Evolutionary conservation across 371 early-diverging fungal species (phyloP).

Genomic region (Umbelopsis sp.): DNA sequence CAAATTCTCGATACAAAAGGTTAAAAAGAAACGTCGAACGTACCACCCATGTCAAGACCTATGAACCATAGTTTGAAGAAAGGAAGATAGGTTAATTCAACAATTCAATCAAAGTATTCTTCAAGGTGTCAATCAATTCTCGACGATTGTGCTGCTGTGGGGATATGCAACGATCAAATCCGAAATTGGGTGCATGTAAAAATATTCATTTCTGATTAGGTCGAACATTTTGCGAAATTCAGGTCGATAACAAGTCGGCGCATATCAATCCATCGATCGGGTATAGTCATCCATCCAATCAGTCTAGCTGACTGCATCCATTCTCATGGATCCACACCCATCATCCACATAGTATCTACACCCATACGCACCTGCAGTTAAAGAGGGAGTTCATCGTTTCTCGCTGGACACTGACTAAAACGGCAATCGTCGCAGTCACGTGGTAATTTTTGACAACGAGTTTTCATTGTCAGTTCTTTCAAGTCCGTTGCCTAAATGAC

Average conservation of each 20-base stretch:
- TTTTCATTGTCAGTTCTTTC: neutral
- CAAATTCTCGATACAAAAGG: neutral
- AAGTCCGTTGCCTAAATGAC: no score
- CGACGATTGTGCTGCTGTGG: neutral
- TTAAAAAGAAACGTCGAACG: neutral
- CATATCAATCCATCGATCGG: neutral
- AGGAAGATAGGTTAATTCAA: neutral
- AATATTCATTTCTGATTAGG: neutral
- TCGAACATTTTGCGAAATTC: neutral
- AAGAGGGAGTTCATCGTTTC: slow-evolving; percentile 10
- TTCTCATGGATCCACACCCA: neutral
- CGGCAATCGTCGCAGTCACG: slow-evolving; percentile 13
- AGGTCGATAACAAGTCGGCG: neutral
- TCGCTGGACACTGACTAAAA: slow-evolving; percentile 4
- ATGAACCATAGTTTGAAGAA: neutral
- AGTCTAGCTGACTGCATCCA: neutral
- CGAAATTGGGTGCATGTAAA: neutral
- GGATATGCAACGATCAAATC: neutral
- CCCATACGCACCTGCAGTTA: slow-evolving; percentile 17
- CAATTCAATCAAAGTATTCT: neutral
- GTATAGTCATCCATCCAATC: neutral
- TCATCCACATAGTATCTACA: neutral
- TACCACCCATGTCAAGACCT: slow-evolving; percentile 18
- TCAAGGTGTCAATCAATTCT: no score
- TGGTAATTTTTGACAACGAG: neutral